A percentile compares a stretch with the other conserved stretches of the same genome.
Evolutionary conservation across 1,139 yeast species (phyloP).

Genomic region (Insectozyma bohioensis): DNA sequence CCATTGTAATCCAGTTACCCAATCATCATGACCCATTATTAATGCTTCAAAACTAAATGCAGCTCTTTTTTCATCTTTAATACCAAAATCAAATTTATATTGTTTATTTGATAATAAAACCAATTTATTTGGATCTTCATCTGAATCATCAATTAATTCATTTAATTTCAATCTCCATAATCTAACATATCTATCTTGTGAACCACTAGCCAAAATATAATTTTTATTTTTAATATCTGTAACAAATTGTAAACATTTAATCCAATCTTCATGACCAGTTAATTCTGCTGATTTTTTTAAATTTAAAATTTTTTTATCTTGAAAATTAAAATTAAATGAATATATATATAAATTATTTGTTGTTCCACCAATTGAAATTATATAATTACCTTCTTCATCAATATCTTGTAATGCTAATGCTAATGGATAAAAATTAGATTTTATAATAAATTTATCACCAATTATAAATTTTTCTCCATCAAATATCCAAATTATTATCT

Average conservation of each 20-base stretch:
- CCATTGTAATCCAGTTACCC: slow-evolving; percentile 90
- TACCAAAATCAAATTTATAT: slow-evolving; percentile 47
- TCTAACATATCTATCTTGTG: slow-evolving; percentile 87
- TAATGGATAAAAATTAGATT: slow-evolving; percentile 62
- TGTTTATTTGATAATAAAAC: slow-evolving; percentile 64
- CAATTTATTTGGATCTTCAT: slow-evolving; percentile 55
- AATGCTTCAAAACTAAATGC: slow-evolving; percentile 86
- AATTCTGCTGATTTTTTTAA: slow-evolving; percentile 51
- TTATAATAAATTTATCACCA: slow-evolving; percentile 37
- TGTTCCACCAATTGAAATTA: slow-evolving; percentile 87
- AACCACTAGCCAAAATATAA: slow-evolving; percentile 75
- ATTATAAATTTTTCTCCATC: slow-evolving; percentile 20
- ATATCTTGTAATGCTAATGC: slow-evolving; percentile 54
- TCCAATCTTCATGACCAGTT: slow-evolving; percentile 94
- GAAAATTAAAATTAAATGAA: slow-evolving; percentile 38
- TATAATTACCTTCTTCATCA: slow-evolving; percentile 32
- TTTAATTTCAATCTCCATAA: slow-evolving; percentile 73
- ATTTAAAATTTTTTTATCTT: slow-evolving; percentile 13
- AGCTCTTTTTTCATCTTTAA: slow-evolving; percentile 27
- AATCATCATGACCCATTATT: slow-evolving; percentile 97
- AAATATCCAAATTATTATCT: slow-evolving; percentile 50
- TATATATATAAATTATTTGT: slow-evolving; percentile 56
- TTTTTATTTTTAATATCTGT: slow-evolving; percentile 45
- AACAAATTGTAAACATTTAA: slow-evolving; percentile 68
- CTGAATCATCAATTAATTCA: slow-evolving; percentile 55